phyloP scores from a whole-genome alignment of 2,329 filamentous ascomycete species.

The Aspergillus sp. region DNA sequence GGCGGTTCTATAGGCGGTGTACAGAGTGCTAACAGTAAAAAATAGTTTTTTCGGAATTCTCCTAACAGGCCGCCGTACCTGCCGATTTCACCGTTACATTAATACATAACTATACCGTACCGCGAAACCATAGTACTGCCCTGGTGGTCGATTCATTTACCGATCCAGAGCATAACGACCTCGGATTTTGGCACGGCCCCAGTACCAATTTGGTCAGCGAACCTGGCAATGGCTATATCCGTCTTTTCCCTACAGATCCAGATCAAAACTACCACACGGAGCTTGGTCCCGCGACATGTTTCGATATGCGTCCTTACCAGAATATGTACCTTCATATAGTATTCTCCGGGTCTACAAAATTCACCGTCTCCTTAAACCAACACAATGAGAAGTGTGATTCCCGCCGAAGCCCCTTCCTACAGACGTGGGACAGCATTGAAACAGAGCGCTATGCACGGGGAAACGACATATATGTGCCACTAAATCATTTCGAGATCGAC shows the following conservation, averaged over 20 bases:
- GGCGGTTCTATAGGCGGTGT: too few species aligned
- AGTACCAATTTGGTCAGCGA: conserved; percentile 59
- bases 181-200: conserved; percentile 66
- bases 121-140: background rate
- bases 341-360: conserved; percentile 62
- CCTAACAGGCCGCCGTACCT: too few species aligned
- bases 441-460: conserved; percentile 58
- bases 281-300: conserved; percentile 53
- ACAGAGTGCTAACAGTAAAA: too few species aligned
- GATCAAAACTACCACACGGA: conserved; percentile 64
- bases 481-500: conserved; percentile 66
- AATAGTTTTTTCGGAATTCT: too few species aligned
- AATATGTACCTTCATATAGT: conserved; percentile 64
- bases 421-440: conserved; percentile 68
- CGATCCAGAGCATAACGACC: conserved; percentile 54
- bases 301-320: conserved; percentile 55
- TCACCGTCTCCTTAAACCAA: conserved; percentile 65
- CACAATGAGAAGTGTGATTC: conserved; percentile 63
- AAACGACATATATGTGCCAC: conserved; percentile 64
- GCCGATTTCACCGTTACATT: background rate
- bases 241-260: conserved; percentile 58
- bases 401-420: conserved; percentile 59
- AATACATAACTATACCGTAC: background rate
- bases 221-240: conserved; percentile 54
- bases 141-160: conserved; percentile 62